These are phyloP conservation scores for Bisporella sp. DNA, from an alignment of 2,329 filamentous ascomycete species.

Conservation along the genomic window DNA sequence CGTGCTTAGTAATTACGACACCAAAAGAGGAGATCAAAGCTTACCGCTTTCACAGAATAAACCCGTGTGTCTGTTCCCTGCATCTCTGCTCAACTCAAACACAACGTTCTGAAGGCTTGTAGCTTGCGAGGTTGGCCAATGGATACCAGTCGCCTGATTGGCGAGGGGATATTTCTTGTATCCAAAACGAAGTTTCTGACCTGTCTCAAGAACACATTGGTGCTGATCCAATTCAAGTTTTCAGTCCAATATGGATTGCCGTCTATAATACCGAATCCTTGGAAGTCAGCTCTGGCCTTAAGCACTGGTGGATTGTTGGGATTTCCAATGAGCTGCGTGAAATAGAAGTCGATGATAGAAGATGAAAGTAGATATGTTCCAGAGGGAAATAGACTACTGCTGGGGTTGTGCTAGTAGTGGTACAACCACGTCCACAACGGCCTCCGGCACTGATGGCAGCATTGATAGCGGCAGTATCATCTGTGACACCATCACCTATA, in stretches of 20 bases:
- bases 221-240: constrained; percentile 67
- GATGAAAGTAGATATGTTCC: constrained; percentile 21
- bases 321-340: constrained; percentile 22
- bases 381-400: constrained; percentile 20
- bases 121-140: constrained; percentile 47
- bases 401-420: constrained; percentile 40
- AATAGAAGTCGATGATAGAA: constrained; percentile 16
- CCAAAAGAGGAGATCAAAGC: constrained; percentile 31
- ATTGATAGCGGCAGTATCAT: constrained; percentile 85
- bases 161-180: constrained; percentile 27
- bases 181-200: constrained; percentile 62
- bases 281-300: constrained; percentile 64
- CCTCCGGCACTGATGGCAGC: constrained; percentile 22
- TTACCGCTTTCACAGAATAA: constrained; percentile 40
- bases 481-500: constrained; percentile 52
- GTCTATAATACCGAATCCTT: constrained; percentile 82
- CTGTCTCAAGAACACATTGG: constrained; percentile 60
- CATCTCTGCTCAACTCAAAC: constrained; percentile 45
- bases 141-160: constrained; percentile 34
- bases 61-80: constrained; percentile 44
- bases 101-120: constrained; percentile 55
- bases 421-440: constrained; percentile 20
- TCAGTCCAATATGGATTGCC: constrained; percentile 73
- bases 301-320: constrained; percentile 53
- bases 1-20: constrained; percentile 41